A percentile compares a stretch with the other conserved stretches of the same genome.
Conservation (phyloP, 768 basidiomycete species). For the Rubroboletus pulcherrimus region DNA sequence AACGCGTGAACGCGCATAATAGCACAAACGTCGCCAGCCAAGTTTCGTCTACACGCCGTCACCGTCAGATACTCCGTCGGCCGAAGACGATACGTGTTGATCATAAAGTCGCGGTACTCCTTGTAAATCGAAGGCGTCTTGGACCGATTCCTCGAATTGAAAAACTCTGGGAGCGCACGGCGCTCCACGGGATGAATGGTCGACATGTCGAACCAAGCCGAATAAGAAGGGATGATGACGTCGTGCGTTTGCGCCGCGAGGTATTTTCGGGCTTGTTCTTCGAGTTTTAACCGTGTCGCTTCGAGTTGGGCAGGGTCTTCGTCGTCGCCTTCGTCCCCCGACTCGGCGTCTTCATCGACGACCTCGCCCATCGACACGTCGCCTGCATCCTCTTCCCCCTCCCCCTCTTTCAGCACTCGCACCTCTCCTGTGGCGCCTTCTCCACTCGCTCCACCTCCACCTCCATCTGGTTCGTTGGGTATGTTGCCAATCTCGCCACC, state of each 20-base stretch:
- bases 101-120: constrained; percentile 99
- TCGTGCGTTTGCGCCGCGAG: constrained; percentile 97
- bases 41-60: constrained; percentile 91
- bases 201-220: constrained; percentile 97
- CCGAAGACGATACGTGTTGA: constrained; percentile 93
- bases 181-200: constrained; percentile 90
- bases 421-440: constrained; percentile 32
- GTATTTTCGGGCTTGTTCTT: constrained; percentile 89
- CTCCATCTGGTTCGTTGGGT: constrained; percentile 33
- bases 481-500: constrained; percentile 79
- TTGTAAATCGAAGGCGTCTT: constrained; percentile 98
- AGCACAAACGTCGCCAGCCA: constrained; percentile 97
- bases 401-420: constrained; percentile 44
- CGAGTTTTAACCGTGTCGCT: constrained; percentile 72
- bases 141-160: constrained; percentile 89
- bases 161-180: constrained; percentile 94
- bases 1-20: constrained; percentile 99
- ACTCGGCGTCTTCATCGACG: constrained; percentile 72
- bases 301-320: constrained; percentile 84
- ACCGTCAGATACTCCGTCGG: constrained; percentile 96
- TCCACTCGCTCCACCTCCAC: constrained; percentile 7
- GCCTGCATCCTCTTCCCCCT: constrained; percentile 64
- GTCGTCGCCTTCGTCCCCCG: constrained; percentile 77
- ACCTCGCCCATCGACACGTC: constrained; percentile 83
- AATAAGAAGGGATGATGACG: constrained; percentile 94